A percentile compares a stretch with the other conserved stretches of the same genome.
Conservation (phyloP, 768 basidiomycete species). For the Neoboletus magnificus region DNA sequence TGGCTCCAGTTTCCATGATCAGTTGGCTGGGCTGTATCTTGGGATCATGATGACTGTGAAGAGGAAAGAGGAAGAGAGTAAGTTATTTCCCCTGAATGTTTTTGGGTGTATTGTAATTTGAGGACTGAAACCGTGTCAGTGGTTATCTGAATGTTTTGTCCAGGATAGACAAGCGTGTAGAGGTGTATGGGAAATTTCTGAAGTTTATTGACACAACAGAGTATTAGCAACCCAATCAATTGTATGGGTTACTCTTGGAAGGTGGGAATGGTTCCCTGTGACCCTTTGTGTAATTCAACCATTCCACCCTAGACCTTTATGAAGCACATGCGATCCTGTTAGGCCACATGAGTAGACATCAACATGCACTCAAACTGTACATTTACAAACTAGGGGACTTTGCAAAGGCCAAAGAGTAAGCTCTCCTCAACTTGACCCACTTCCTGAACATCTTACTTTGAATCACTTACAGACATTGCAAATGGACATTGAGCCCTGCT, state of each 20-base stretch:
- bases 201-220: slow-evolving; percentile 72
- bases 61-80: slow-evolving; percentile 58
- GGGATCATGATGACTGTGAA: slow-evolving; percentile 58
- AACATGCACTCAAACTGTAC: slow-evolving; percentile 93
- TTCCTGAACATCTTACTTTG: background rate
- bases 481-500: slow-evolving; percentile 64
- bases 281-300: background rate
- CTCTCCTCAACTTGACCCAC: background rate
- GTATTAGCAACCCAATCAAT: slow-evolving; percentile 69
- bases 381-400: slow-evolving; percentile 85
- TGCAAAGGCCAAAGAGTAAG: slow-evolving; percentile 84
- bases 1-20: slow-evolving; percentile 73
- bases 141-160: background rate
- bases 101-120: background rate
- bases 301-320: slow-evolving; percentile 58
- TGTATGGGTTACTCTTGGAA: slow-evolving; percentile 82
- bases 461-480: slow-evolving; percentile 73
- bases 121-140: background rate
- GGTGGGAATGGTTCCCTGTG: slow-evolving; percentile 43
- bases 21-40: slow-evolving; percentile 84
- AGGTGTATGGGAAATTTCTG: slow-evolving; percentile 67
- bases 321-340: slow-evolving; percentile 91
- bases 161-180: slow-evolving; percentile 43
- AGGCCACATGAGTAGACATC: slow-evolving; percentile 86
- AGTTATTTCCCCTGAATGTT: slow-evolving; percentile 12